A percentile compares a stretch with the other conserved stretches of the same genome.
Evolutionary conservation across 345 rosid species (phyloP).

Genomic region (Citrus reticulata): DNA sequence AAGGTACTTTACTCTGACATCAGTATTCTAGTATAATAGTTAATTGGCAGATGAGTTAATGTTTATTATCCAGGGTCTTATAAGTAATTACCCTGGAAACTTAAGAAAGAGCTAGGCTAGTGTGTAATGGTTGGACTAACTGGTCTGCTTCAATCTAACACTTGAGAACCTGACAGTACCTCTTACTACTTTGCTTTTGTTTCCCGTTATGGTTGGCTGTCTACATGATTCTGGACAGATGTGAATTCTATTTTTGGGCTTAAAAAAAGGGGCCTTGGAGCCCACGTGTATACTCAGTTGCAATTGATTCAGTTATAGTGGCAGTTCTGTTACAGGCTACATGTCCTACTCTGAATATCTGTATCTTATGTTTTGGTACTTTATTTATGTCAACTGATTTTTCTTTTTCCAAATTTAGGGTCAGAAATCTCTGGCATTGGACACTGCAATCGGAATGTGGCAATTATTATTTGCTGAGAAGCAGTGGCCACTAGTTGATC

Average conservation of each 20-base stretch:
- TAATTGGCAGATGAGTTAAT: background rate
- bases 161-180: background rate
- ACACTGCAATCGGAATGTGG: slow-evolving; percentile 99
- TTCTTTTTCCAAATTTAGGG: slow-evolving; percentile 49
- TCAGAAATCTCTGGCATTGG: slow-evolving; percentile 93
- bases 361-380: background rate
- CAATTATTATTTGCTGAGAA: slow-evolving; percentile 92
- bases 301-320: background rate
- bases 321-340: background rate
- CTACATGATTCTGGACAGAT: background rate
- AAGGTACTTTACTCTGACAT: background rate
- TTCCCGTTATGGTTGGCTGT: background rate
- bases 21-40: background rate
- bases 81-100: background rate
- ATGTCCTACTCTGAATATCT: background rate
- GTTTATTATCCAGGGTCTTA: background rate
- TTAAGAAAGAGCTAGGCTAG: background rate
- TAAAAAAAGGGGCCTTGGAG: background rate
- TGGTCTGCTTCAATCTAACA: background rate
- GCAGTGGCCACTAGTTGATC: slow-evolving; percentile 88
- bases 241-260: background rate
- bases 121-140: background rate
- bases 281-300: background rate
- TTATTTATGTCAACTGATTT: background rate
- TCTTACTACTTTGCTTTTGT: background rate